A percentile compares a stretch with the other conserved stretches of the same genome.
phyloP scores from a whole-genome alignment of 1,284 basidiomycete genomes.

The Cystobasidium sp. region DNA sequence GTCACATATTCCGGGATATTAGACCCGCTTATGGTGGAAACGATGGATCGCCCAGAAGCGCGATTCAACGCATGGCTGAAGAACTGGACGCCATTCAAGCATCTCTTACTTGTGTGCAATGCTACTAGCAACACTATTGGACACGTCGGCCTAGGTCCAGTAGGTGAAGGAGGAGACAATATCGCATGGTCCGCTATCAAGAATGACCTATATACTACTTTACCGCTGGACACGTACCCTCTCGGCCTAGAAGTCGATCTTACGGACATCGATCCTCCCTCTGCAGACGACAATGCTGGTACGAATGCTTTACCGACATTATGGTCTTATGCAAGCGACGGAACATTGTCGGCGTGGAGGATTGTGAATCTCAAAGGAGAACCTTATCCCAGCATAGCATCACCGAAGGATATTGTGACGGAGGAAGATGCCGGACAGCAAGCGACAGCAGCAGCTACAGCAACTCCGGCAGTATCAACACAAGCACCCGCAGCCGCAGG shows the following conservation, averaged over 20 bases:
- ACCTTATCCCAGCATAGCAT: conserved; percentile 59
- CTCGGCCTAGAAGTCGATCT: conserved; percentile 62
- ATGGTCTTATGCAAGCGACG: conserved; percentile 61
- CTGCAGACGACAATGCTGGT: conserved; percentile 59
- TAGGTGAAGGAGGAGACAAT: conserved; percentile 22
- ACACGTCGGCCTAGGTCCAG: conserved; percentile 47
- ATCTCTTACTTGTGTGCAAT: conserved; percentile 60
- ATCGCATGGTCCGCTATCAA: conserved; percentile 40
- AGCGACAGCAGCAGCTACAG: conserved; percentile 33
- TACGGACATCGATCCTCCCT: conserved; percentile 59
- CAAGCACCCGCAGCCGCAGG: conserved; percentile 26
- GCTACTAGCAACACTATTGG: conserved; percentile 58
- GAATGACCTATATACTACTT: conserved; percentile 58
- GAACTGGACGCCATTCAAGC: conserved; percentile 58
- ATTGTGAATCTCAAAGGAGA: conserved; percentile 58
- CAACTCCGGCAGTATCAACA: conserved; percentile 9
- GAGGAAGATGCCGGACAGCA: conserved; percentile 31
- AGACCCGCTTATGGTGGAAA: conserved; percentile 58
- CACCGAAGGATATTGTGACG: conserved; percentile 45
- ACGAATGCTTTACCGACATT: conserved; percentile 60
- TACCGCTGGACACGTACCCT: conserved; percentile 61
- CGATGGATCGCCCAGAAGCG: conserved; percentile 54
- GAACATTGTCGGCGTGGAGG: conserved; percentile 61
- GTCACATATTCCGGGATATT: conserved; percentile 57
- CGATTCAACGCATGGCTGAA: conserved; percentile 57